Evolutionary conservation across 2,329 filamentous ascomycete species (phyloP), one percentile per base, ranked within the genome.

Genomic region (Lecanicillium sp.): DNA sequence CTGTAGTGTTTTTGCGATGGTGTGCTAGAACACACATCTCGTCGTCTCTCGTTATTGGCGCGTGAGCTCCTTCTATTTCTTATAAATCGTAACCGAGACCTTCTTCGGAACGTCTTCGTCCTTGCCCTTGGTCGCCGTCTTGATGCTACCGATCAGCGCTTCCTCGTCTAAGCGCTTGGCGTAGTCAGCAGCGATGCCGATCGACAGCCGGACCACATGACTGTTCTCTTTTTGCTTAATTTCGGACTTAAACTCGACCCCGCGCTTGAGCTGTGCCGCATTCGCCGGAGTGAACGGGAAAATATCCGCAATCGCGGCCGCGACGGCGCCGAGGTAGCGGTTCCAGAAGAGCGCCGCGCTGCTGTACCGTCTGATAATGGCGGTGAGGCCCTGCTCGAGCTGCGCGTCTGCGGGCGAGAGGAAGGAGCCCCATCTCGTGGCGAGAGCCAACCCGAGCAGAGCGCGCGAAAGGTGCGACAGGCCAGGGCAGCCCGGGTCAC

Each of bases 401-500:
- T 65, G 60, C 12, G 60, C 58, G 51, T 83, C 78, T 1, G 68
- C 60, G 1, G 72, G 70, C 0, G 71, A 71, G 4, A 81, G 60
- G 39, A 78, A 75, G 2, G 80, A 81, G 15, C 82, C 85, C 81
- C 88, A 94, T 55, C 89, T 75, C 38, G 85, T 81, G 55, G 82
- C 89, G 1, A 87, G 71, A 1, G 84, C 75, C 4, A 95, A 68
- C 0, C 81, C 87, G 3, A 95, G 70, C 2, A 87, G 64, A 0
- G 86, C 84, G 11, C 89, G 78, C 43, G 82, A 75, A 37, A 81
- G 64, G 60, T 96, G 90, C 1, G 81, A 83, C 21, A 94, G 67
- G 0, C 88, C 88, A 32, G 91, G 87, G 1, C 78, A 74, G 12
- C 78, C 75, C 1, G 90, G 73, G 29, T 85, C 68, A 0, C 87